phyloP scores from a whole-genome alignment of 495 filamentous ascomycete species.

The Lichenothelia convexa region DNA sequence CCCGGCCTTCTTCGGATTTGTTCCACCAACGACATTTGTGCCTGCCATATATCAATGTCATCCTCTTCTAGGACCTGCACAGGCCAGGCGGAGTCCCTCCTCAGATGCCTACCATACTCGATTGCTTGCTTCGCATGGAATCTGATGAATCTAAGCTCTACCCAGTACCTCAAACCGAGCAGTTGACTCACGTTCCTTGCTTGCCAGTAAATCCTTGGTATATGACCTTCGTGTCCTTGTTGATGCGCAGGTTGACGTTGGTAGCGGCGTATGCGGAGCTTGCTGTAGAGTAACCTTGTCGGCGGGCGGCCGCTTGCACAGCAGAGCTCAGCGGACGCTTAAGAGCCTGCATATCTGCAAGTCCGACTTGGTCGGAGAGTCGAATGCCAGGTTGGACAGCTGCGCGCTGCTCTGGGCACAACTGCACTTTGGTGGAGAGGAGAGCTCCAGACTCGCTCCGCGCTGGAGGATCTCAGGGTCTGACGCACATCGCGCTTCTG shows the following conservation, averaged over 20 bases:
- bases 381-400: too few species aligned
- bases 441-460: too few species aligned
- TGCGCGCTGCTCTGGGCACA: too few species aligned
- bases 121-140: constrained; percentile 98
- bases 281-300: constrained; percentile 50
- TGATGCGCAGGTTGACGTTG: constrained; percentile 81
- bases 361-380: too few species aligned
- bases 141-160: constrained; percentile 33
- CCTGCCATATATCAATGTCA: too few species aligned
- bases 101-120: constrained; percentile 84
- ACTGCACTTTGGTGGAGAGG: too few species aligned
- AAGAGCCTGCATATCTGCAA: constrained; percentile 26
- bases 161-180: not conserved
- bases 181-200: constrained; percentile 79
- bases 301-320: constrained; percentile 24
- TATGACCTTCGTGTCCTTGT: constrained; percentile 76
- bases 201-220: constrained; percentile 97
- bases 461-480: too few species aligned
- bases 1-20: constrained; percentile 97
- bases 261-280: constrained; percentile 61
- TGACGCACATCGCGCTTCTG: too few species aligned
- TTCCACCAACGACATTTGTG: constrained; percentile 93
- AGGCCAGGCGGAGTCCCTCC: too few species aligned
- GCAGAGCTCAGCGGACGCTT: constrained; percentile 20
- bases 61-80: too few species aligned